Base-by-base conservation (phyloP, 331 rosid species). In the Stylosanthes scabra region DNA sequence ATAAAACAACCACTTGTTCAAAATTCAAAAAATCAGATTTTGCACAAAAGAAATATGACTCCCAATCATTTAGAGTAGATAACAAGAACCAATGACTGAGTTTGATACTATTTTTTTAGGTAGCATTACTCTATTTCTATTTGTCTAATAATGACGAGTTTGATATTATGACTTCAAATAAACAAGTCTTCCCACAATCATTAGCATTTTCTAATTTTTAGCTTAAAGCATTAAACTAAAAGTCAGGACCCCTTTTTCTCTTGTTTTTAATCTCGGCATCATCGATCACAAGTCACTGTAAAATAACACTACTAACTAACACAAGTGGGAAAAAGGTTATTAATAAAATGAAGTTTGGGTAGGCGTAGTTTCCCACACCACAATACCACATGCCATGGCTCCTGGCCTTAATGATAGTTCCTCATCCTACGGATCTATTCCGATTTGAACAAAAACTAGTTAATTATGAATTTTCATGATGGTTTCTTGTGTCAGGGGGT, bases 401-500 rank as follows among this genome's bases (percentile, higher is more conserved):
- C 7, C 39, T 4, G 63, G 59, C 64, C 47, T 59, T 8, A 72
- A 50, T 51, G 57, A 63, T 9, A 52, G 54, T 46, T 16, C 58
- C 58, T n/a, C 58, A 42, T 61, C 16, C 67, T 72, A 3, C 74
- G 68, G 80, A 76, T 56, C 80, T 75, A 3, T 12, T 74, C 67
- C 7, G 7, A 45, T 15, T 75, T n/a, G 2, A 64, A 64, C 27
- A 4, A 34, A n/a, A 8, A 11, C 71, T 25, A 50, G 0, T 58
- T 20, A 39, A 29, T 9, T 54, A 63, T 51, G 16, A 14, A 0
- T 27, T 60, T 61, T 63, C 15, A 15, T 60, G 71, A 34, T 34
- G 4, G 39, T 39, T 31, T 8, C 9, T 47, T 50, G 15, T n/a
- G 25, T 28, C 46, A 2, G 12, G 7, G 40, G 13, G 55, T 29